A percentile compares a stretch with the other conserved stretches of the same genome.
Evolutionary conservation across 2,329 filamentous ascomycete species (phyloP).

Genomic region (Colletotrichum sp.): DNA sequence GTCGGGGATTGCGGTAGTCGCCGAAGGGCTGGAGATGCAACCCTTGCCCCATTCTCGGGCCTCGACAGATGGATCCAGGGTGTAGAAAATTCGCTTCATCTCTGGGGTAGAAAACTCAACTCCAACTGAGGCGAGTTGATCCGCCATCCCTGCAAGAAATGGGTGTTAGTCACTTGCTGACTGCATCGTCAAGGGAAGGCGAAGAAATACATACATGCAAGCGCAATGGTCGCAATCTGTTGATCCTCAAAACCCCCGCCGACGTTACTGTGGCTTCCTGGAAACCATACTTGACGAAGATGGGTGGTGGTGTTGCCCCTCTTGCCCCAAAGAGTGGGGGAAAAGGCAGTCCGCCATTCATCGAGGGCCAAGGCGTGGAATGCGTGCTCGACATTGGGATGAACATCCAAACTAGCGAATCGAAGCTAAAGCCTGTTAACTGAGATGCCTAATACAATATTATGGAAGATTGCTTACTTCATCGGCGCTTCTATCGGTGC

Average conservation of each 20-base stretch:
- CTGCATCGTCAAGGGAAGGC: neutral
- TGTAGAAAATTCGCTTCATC: constrained; percentile 25
- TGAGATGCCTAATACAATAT: neutral
- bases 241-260: constrained; percentile 57
- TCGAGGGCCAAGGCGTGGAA: constrained; percentile 62
- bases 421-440: constrained; percentile 5
- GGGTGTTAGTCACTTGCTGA: neutral
- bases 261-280: constrained; percentile 65
- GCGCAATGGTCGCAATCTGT: constrained; percentile 27
- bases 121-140: constrained; percentile 26
- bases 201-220: constrained; percentile 20
- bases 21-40: constrained; percentile 20
- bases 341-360: constrained; percentile 45
- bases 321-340: constrained; percentile 32
- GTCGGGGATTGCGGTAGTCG: constrained; percentile 7
- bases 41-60: constrained; percentile 24
- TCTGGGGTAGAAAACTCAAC: constrained; percentile 26
- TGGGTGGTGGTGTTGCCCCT: constrained; percentile 18
- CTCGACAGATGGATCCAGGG: constrained; percentile 5
- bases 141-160: constrained; percentile 23
- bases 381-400: constrained; percentile 51
- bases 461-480: neutral
- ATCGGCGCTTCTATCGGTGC: neutral
- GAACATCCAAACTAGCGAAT: constrained; percentile 22
- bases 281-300: constrained; percentile 51